Base-by-base conservation (phyloP, 2,329 filamentous ascomycete species). In the Gnomoniopsis sp. region DNA sequence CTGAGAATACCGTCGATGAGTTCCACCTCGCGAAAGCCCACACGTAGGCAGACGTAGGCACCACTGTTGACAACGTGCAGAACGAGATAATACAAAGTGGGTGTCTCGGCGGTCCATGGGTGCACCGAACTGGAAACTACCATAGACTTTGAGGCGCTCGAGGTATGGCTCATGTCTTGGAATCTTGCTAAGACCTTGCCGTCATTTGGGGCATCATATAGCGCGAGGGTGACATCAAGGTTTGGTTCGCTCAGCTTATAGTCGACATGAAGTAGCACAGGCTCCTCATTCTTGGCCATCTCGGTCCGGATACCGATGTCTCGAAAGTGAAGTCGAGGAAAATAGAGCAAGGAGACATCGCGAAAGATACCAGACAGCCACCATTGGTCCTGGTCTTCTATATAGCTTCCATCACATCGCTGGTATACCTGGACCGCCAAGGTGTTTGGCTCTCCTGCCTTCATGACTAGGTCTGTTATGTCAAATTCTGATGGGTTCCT, bases 401-500 rank as follows among this genome's bases (percentile, higher is more conserved):
- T 83, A 62, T 90, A 90, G 21, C 82, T 86, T 2, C 87, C 88
- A 66, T 91, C 86, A 36, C 84, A 90, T 65, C 84, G 84, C 68
- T 91, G 87, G 62, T 91, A 91, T 0, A 91, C 88, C 53, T 85
- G 79, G 0, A 91, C 87, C 2, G 81, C 81, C 2, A 91, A 69
- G 1, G 74, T 75, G 62, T 89, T 90, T 49, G 77, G 71, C 1
- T 70, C 69, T 1, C 72, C 67, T 2, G 71, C 44, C 6, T 12
- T 26, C 1, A 72, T 68, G 1, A 90, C 72, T 34, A 77, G 71
- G 0, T 73, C 63, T 0, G 87, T 86, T 6, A 92, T 77, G 63
- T 91, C 88, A 62, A 91, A 92, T 63, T 91, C 89, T 30, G 83
- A 83, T 0, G 89, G 85, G 61, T 91, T 91, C 21, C 89, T 78